These are phyloP conservation scores for Lipomyces sp. DNA, from an alignment of 805 yeast genomes.

Conservation along the genomic window DNA sequence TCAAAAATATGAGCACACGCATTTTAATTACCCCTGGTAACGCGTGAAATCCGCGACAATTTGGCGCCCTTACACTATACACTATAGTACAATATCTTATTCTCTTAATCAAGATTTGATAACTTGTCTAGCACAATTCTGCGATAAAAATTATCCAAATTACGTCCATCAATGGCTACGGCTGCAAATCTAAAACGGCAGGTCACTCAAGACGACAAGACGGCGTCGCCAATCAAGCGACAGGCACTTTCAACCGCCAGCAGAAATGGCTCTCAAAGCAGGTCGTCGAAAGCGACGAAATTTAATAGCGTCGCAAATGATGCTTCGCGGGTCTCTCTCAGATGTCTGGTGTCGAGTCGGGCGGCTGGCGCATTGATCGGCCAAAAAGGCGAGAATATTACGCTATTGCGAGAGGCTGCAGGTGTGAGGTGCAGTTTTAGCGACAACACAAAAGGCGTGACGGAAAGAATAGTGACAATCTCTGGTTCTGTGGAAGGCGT, in stretches of 20 bases:
- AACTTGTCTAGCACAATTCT: neutral
- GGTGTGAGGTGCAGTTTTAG: constrained; percentile 29
- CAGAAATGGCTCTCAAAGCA: neutral
- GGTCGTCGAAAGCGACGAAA: neutral
- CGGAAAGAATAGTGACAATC: constrained; percentile 27
- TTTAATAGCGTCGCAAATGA: neutral
- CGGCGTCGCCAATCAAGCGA: neutral
- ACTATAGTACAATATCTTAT: neutral
- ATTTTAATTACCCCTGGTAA: neutral
- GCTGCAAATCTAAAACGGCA: neutral
- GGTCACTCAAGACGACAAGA: neutral
- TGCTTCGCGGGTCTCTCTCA: constrained; percentile 23
- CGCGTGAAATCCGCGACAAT: neutral
- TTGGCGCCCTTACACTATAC: neutral
- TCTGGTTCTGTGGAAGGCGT: constrained; percentile 21
- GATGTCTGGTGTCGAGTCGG: constrained; percentile 28
- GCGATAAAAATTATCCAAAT: neutral
- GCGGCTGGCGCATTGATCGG: constrained; percentile 37
- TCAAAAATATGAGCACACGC: too few species aligned
- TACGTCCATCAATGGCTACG: neutral
- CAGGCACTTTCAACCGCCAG: neutral
- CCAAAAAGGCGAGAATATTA: constrained; percentile 24
- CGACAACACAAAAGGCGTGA: constrained; percentile 25
- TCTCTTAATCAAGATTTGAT: neutral
- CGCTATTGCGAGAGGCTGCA: constrained; percentile 18